A percentile compares a stretch with the other conserved stretches of the same genome.
These are phyloP conservation scores for Cubamyces sp. DNA, from an alignment of 768 basidiomycete species.

Conservation along the genomic window DNA sequence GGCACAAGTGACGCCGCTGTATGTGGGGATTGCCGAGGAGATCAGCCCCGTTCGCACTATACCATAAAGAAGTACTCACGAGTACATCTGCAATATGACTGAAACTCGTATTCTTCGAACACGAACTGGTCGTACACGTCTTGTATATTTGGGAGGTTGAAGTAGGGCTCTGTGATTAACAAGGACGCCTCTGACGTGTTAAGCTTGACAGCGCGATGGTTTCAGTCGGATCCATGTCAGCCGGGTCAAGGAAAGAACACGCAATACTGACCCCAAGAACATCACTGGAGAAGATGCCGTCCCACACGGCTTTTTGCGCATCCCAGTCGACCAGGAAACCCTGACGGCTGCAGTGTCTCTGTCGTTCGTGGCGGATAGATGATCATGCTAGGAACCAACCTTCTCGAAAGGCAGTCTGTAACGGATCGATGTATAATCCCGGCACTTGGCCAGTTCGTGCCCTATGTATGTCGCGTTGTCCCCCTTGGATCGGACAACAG, in stretches of 20 bases:
- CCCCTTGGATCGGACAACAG: slow-evolving; percentile 81
- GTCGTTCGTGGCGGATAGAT: slow-evolving; percentile 15
- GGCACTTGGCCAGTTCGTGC: slow-evolving; percentile 78
- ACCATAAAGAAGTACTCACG: slow-evolving; percentile 54
- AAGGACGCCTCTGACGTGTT: slow-evolving; percentile 74
- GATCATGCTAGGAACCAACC: slow-evolving; percentile 46
- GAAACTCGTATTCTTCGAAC: slow-evolving; percentile 96
- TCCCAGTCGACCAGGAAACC: slow-evolving; percentile 96
- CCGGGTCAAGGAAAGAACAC: not conserved
- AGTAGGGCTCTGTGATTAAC: slow-evolving; percentile 91
- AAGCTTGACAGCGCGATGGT: slow-evolving; percentile 48
- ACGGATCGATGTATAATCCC: slow-evolving; percentile 78
- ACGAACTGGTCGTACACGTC: slow-evolving; percentile 94
- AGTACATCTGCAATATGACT: slow-evolving; percentile 77
- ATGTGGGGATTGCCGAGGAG: slow-evolving; percentile 5
- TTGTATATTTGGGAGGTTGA: slow-evolving; percentile 91
- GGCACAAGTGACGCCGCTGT: slow-evolving; percentile 82
- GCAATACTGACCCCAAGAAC: slow-evolving; percentile 22
- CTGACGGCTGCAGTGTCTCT: slow-evolving; percentile 44
- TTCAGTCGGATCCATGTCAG: not conserved
- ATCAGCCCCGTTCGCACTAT: slow-evolving; percentile 23
- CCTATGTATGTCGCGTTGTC: slow-evolving; percentile 85
- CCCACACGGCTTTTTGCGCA: slow-evolving; percentile 93
- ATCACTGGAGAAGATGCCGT: slow-evolving; percentile 79
- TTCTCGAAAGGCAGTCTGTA: slow-evolving; percentile 89